Evolutionary conservation across 1,284 basidiomycete genomes (phyloP).

Genomic region (Inonotus hispidus): DNA sequence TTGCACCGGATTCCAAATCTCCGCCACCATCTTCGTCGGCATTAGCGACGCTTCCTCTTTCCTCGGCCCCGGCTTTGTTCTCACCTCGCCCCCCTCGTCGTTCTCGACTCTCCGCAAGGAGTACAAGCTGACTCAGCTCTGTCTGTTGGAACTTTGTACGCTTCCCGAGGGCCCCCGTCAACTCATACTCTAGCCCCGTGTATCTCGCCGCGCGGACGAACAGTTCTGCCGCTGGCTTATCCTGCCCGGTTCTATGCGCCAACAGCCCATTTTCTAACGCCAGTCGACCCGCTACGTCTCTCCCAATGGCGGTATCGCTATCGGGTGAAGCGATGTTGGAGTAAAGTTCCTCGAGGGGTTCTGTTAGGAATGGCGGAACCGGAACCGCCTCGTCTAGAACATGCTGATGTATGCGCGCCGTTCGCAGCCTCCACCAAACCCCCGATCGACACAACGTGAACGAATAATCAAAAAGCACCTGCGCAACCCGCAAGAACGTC

Average conservation of each 20-base stretch:
- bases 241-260: conserved; percentile 68
- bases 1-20: conserved; percentile 17
- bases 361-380: conserved; percentile 44
- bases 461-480: conserved; percentile 58
- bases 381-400: conserved; percentile 84
- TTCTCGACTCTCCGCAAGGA: conserved; percentile 86
- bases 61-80: neutral
- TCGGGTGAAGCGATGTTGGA: conserved; percentile 28
- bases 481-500: conserved; percentile 72
- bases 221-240: conserved; percentile 72
- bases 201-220: conserved; percentile 79
- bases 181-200: conserved; percentile 82
- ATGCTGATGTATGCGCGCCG: conserved; percentile 72
- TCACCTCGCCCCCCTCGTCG: conserved; percentile 25
- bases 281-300: conserved; percentile 67
- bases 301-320: conserved; percentile 27
- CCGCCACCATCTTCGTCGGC: neutral
- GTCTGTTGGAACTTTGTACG: conserved; percentile 91
- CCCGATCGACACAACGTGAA: conserved; percentile 42
- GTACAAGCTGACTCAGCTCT: conserved; percentile 85
- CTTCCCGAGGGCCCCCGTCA: conserved; percentile 92
- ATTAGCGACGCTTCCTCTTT: conserved; percentile 20
- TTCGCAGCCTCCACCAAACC: conserved; percentile 80
- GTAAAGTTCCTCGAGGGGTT: conserved; percentile 45
- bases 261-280: conserved; percentile 80